Evolutionary conservation across 1,139 yeast species (phyloP), one percentile per base, ranked within the genome.

Genomic region (Yamadazyma oceani): DNA sequence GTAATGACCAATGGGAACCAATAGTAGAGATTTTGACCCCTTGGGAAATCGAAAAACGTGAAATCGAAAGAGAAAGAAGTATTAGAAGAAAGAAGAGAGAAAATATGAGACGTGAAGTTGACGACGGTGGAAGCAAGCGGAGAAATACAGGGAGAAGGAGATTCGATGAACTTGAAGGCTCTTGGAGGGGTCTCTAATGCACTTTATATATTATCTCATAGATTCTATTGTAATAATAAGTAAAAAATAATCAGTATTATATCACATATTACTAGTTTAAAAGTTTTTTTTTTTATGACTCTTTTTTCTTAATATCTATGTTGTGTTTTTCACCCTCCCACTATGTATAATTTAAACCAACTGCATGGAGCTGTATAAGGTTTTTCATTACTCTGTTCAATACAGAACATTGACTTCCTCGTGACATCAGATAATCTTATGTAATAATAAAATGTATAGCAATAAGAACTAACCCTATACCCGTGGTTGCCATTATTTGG

Each of bases 11-110:
- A 26, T 92, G 97, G 95, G 84, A 85, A 37, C 98, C 99, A 10
- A 74, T 81, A 26, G 84, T 92, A 3, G 97, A 90, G 60, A 78
- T 80, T 7, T 71, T 92, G 43, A 82, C 95, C 1, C 92, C 88
- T 34, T 90, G 92, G 75, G 98, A 92, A 62, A 88, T 92, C 41
- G 97, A 90, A 56, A 85, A 86, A 63, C 77, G 97, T 46, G 97
- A 92, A 57, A 88, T 90, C 48, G 98, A 94, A 62, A 82, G 95
- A 54, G 97, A 90, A 49, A 78, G 98, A 60, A 88, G 86, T 55
- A 75, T 88, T 44, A 79, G 98, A 60, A 80, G 98, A 57, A 72
- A 89, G 54, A 90, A 94, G 68, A 80, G 98, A 60, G 98, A 94
- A 58, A 82, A 88, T 17, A 79, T 85, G 73, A 72, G 83, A 49